Evolutionary conservation across 2,329 filamentous ascomycete species (phyloP), one percentile per base, ranked within the genome.

Genomic region (Ophiostoma sp.): DNA sequence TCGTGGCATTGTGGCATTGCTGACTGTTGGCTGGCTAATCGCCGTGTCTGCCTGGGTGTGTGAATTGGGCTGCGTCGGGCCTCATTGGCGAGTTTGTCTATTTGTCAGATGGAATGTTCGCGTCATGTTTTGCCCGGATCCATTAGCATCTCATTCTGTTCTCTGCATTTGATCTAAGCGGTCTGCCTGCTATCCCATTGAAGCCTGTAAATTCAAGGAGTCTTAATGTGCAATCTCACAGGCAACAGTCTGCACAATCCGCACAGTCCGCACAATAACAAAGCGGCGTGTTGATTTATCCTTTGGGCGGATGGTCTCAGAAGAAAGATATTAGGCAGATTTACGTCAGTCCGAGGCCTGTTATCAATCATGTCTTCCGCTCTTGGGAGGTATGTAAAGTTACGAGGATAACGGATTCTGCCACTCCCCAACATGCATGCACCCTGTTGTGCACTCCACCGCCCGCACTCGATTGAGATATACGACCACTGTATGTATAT

Each of bases 11-110:
- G n/a, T 27, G 60, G 5, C 60, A 63, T 18, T 63, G 60, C 38
- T 63, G 40, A 63, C 40, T 41, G 55, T 27, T 18, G 38, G 27
- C 14, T 63, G 60, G 60, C 60, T 42, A 38, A 38, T 60, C 55
- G 12, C 7, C 27, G 27, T 60, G 55, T 60, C 27, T 60, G 55
- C 55, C 27, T 60, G 52, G 27, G 55, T 16, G 55, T 60, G 55
- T 38, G 27, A 60, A 60, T 60, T 62, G 58, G 58, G 58, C 38
- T 14, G 38, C 14, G 58, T 62, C 18, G 58, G 58, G 58, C 58
- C 27, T 41, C 38, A n/a, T 41, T 62, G 36, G 58, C 14, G 14
- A 62, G 27, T 62, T 41, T 62, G 58, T 41, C 36, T 38, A 62
- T 62, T 41, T 62, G 58, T 38, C 55, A 60, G 55, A 38, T 60